phyloP scores from a whole-genome alignment of 2,329 filamentous ascomycete species.

The Trichophyton schoenleinii region DNA sequence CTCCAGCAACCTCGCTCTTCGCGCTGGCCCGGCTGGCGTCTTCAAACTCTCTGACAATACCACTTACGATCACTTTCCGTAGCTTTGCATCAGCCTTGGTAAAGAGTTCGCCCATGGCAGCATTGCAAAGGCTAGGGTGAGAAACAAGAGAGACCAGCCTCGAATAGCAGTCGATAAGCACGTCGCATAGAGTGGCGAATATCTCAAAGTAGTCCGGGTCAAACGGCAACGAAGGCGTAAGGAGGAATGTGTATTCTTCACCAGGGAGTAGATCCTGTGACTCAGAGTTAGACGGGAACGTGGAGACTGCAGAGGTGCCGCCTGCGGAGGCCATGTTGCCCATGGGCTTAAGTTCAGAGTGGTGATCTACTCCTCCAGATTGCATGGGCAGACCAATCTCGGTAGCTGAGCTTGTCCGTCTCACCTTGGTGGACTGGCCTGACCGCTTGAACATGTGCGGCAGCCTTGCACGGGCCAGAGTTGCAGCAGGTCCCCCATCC shows the following conservation, averaged over 20 bases:
- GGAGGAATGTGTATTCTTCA: slow-evolving; percentile 75
- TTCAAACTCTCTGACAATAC: slow-evolving; percentile 84
- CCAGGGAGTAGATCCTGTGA: slow-evolving; percentile 56
- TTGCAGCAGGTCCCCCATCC: slow-evolving; percentile 55
- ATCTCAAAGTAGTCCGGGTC: slow-evolving; percentile 96
- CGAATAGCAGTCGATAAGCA: slow-evolving; percentile 83
- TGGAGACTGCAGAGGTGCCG: slow-evolving; percentile 27
- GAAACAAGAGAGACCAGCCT: slow-evolving; percentile 62
- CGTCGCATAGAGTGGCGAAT: slow-evolving; percentile 89
- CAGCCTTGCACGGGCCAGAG: slow-evolving; percentile 64
- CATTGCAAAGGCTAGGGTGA: slow-evolving; percentile 59
- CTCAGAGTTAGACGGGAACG: slow-evolving; percentile 36
- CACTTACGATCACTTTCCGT: slow-evolving; percentile 76
- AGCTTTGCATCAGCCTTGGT: slow-evolving; percentile 76
- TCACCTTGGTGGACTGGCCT: slow-evolving; percentile 45
- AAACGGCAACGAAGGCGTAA: slow-evolving; percentile 88
- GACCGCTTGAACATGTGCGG: slow-evolving; percentile 71
- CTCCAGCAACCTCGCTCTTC: slow-evolving; percentile 68
- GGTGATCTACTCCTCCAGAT: slow-evolving; percentile 26
- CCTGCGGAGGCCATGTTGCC: slow-evolving; percentile 29
- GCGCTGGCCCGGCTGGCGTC: slow-evolving; percentile 65
- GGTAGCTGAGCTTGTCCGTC: slow-evolving; percentile 45
- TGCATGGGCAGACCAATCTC: slow-evolving; percentile 46
- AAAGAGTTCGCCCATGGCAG: slow-evolving; percentile 68
- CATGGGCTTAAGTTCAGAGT: slow-evolving; percentile 36